These are phyloP conservation scores for Exserohilum rostratum DNA, from an alignment of 2,329 filamentous ascomycete species.

Conservation along the genomic window DNA sequence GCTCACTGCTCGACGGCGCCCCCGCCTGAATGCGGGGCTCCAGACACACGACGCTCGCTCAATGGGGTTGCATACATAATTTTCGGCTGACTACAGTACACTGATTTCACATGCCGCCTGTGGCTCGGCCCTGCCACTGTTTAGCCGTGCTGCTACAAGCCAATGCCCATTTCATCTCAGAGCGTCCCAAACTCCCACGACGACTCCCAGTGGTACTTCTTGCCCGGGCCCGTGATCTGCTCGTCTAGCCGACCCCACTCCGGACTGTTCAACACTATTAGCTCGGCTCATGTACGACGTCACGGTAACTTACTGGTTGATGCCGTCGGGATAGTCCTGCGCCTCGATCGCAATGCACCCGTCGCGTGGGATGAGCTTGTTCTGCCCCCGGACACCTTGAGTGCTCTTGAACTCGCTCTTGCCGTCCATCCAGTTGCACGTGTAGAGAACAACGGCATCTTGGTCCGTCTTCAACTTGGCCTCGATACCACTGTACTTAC, in stretches of 20 bases:
- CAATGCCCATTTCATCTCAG: constrained; percentile 5
- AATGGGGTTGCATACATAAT: constrained; percentile 7
- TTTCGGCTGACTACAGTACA: constrained; percentile 11
- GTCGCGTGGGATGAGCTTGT: constrained; percentile 42
- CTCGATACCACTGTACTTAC: constrained; percentile 41
- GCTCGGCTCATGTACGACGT: constrained; percentile 9
- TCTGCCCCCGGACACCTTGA: constrained; percentile 34
- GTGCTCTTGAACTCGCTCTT: constrained; percentile 45
- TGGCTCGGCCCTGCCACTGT: neutral
- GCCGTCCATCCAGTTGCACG: constrained; percentile 46
- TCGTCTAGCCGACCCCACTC: constrained; percentile 42
- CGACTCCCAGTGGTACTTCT: constrained; percentile 43
- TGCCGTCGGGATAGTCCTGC: constrained; percentile 44
- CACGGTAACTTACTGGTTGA: constrained; percentile 38
- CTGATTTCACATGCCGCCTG: neutral
- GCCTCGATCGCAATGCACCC: constrained; percentile 45
- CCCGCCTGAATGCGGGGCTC: constrained; percentile 24
- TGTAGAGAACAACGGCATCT: constrained; percentile 42
- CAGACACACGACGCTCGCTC: constrained; percentile 9
- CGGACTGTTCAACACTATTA: constrained; percentile 35
- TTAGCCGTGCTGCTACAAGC: neutral
- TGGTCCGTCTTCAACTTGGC: constrained; percentile 41
- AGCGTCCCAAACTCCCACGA: constrained; percentile 42
- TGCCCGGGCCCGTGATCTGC: constrained; percentile 40
- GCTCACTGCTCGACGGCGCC: constrained; percentile 8